Percentiles rank a stretch among this genome's conserved stretches.
Conservation (phyloP, 2,329 filamentous ascomycete species). For the Zymoseptoria tritici region DNA sequence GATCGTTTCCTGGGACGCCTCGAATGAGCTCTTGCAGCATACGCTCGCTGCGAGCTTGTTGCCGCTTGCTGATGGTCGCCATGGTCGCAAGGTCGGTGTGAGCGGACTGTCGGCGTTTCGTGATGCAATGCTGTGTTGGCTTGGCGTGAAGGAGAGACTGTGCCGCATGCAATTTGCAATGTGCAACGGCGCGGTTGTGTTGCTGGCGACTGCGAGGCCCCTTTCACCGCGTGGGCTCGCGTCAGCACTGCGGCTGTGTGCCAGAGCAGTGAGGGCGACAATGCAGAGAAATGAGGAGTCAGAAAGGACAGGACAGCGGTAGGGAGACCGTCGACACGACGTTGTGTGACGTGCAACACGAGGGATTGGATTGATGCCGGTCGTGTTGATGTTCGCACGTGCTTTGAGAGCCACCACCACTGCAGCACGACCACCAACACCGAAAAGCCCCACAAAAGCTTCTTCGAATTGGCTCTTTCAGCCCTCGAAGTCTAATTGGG, state of each 20-base stretch:
- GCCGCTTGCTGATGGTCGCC: conserved; percentile 78
- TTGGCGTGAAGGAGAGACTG: not conserved
- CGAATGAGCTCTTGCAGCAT: conserved; percentile 82
- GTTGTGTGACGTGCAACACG: not conserved
- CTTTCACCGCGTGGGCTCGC: not conserved
- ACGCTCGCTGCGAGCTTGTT: conserved; percentile 95
- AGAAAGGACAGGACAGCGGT: not conserved
- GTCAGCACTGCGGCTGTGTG: not conserved
- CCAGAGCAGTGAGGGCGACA: not conserved
- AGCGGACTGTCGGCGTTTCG: not conserved
- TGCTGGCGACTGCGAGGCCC: not conserved
- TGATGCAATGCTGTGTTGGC: conserved; percentile 1
- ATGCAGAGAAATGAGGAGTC: not conserved
- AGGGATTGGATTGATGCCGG: not conserved
- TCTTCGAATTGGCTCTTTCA: no score
- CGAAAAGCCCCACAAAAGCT: not conserved
- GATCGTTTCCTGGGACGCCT: conserved; percentile 76
- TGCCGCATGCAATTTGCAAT: not conserved
- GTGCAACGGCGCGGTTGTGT: not conserved
- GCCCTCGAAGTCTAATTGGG: no score
- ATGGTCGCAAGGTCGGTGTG: conserved; percentile 50
- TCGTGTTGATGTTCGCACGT: not conserved
- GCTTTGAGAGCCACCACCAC: not conserved
- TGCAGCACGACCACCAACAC: not conserved
- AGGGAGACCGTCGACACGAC: not conserved